These are phyloP conservation scores for Diatrype stigma DNA, from an alignment of 2,329 filamentous ascomycete species.

Conservation along the genomic window DNA sequence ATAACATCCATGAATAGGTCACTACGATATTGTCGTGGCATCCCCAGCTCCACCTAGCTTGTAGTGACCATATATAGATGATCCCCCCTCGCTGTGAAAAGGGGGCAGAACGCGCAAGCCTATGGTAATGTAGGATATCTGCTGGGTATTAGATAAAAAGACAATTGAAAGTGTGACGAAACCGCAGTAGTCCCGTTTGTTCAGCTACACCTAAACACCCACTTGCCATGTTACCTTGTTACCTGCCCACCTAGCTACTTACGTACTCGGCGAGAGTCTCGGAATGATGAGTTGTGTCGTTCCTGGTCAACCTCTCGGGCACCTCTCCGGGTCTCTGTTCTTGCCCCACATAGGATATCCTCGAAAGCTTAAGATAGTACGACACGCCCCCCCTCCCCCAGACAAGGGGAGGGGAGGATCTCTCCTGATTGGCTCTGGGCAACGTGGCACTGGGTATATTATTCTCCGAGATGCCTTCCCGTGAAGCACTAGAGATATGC, in stretches of 20 bases:
- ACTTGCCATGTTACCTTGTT: too few relatives aligned
- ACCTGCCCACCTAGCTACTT: neutral
- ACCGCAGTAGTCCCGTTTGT: neutral
- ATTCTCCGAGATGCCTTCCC: neutral
- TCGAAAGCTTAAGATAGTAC: too few relatives aligned
- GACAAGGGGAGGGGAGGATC: too few relatives aligned
- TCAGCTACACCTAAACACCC: neutral
- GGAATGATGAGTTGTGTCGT: neutral
- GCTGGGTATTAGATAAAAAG: neutral
- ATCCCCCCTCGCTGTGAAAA: neutral
- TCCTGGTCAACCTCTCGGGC: neutral
- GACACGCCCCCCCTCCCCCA: too few relatives aligned
- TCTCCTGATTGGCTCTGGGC: neutral
- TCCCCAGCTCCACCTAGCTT: neutral
- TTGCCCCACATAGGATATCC: neutral
- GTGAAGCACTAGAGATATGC: neutral
- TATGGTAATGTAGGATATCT: neutral
- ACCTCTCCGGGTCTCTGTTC: too few relatives aligned
- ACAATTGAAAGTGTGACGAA: neutral
- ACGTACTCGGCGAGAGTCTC: neutral
- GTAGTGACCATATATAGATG: neutral
- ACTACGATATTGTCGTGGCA: neutral
- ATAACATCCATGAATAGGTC: neutral
- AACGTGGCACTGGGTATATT: neutral
- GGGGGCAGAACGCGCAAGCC: neutral